Base-by-base conservation (phyloP, 768 basidiomycete species). In the Omphalotus guepiniiformis region DNA sequence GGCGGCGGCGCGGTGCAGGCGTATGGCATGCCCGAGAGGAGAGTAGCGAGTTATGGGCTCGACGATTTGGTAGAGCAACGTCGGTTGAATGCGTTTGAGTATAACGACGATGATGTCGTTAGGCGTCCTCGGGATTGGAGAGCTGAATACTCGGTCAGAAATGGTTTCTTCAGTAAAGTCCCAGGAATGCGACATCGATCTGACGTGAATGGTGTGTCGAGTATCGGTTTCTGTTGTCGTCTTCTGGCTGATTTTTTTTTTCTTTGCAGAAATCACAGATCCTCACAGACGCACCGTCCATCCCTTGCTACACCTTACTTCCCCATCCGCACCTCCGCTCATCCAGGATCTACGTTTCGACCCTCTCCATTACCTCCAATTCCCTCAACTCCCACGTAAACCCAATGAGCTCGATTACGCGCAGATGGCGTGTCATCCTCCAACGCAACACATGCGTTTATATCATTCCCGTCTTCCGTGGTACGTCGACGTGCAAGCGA, bases 381-480 rank as follows among this genome's bases (percentile, higher is more conserved):
- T 83, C 57, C 72, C 70, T 43, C 71, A 62, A 16, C 61, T 82
- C 19, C 52, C 62, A 6, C 73, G 76, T 3, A 61, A 56, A 1
- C 68, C 67, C 27, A 76, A 74, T 50, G 51, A 59, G 4, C 70
- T 69, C 41, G 82, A 85, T 55, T 71, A 82, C 52, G 66, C 70
- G 11, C 79, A 78, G 36, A 69, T 78, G 42, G 77, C 75, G 19
- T 77, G 76, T 12, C 66, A 68, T 32, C 82, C 82, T 1, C 70
- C 79, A 1, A 63, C 74, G 0, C 56, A 63, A 4, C 63, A 62
- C 47, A 73, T 85, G 67, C 78, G 80, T 11, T 56, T 86, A 41
- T 79, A 71, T 55, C 80, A 83, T 60, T 63, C 74, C 0, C 65
- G 68, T 28, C 63, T 83, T 1, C 84, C 85, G 0, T 87, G 85